Conservation (phyloP, 2,329 filamentous ascomycete genomes). For the Fusarium kyushuense region DNA sequence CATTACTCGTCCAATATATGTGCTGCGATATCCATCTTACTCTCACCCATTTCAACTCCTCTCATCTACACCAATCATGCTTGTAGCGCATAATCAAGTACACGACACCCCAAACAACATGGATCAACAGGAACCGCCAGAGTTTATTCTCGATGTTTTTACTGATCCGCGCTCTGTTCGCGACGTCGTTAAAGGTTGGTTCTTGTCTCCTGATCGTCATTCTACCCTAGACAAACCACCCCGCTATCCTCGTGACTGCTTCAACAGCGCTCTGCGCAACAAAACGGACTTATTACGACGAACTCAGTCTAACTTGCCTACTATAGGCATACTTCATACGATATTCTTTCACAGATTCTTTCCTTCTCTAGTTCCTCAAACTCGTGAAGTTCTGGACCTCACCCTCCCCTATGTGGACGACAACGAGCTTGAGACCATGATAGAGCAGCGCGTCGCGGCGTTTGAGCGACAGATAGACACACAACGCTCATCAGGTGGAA, state of each 20-base stretch:
- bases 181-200: conserved; percentile 89
- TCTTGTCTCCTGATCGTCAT: conserved; percentile 28
- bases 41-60: conserved; percentile 5
- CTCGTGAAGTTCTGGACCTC: conserved; percentile 89
- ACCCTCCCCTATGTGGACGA: conserved; percentile 91
- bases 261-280: conserved; percentile 8
- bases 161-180: conserved; percentile 90
- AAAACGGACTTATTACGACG: neutral
- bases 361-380: conserved; percentile 82
- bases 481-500: conserved; percentile 58
- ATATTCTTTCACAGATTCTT: conserved; percentile 99
- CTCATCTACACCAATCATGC: conserved; percentile 33
- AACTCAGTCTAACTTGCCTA: conserved; percentile 1
- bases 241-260: conserved; percentile 28
- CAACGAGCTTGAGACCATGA: conserved; percentile 90
- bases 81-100: conserved; percentile 42
- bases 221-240: conserved; percentile 43
- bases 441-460: conserved; percentile 85
- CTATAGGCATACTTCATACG: conserved; percentile 86
- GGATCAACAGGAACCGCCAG: conserved; percentile 73
- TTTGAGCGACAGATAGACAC: conserved; percentile 82
- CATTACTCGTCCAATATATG: conserved; percentile 6
- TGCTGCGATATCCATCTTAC: conserved; percentile 15
- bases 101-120: conserved; percentile 50
- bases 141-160: conserved; percentile 94